Evolutionary conservation across 1,284 basidiomycete genomes (phyloP).

Genomic region (Heterobasidion occidentale): DNA sequence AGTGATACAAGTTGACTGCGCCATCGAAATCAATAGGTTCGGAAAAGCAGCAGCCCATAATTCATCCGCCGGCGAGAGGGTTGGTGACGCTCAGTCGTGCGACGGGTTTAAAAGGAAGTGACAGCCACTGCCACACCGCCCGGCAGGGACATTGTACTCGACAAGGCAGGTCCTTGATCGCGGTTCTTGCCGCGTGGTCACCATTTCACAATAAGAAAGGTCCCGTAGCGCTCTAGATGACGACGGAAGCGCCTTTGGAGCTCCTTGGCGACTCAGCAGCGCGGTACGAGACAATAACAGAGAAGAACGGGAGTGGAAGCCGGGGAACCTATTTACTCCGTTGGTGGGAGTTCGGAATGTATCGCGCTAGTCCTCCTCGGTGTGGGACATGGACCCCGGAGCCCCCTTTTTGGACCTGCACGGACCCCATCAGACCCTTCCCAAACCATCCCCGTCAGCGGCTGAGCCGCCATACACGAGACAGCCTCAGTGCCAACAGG

Average conservation of each 20-base stretch:
- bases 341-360: too few species aligned
- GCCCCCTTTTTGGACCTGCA: too few species aligned
- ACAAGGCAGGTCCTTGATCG: constrained; percentile 7
- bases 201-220: constrained; percentile 4
- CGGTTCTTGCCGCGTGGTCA: constrained; percentile 7
- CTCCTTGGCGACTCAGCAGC: neutral
- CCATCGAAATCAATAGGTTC: constrained; percentile 86
- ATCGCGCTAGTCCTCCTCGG: too few species aligned
- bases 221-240: neutral
- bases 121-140: constrained; percentile 16
- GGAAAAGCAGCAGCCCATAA: constrained; percentile 55
- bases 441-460: too few species aligned
- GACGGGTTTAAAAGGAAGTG: constrained; percentile 10
- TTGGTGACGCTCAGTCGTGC: constrained; percentile 8
- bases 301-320: neutral
- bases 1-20: constrained; percentile 91
- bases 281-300: constrained; percentile 8
- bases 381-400: too few species aligned
- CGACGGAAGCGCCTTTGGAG: neutral
- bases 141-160: constrained; percentile 5
- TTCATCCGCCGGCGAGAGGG: constrained; percentile 26
- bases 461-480: too few species aligned
- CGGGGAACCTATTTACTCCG: too few species aligned
- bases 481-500: too few species aligned
- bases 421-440: too few species aligned